Evolutionary conservation across 1,139 yeast species (phyloP).

Genomic region (Blastobotrys buckinghamii): DNA sequence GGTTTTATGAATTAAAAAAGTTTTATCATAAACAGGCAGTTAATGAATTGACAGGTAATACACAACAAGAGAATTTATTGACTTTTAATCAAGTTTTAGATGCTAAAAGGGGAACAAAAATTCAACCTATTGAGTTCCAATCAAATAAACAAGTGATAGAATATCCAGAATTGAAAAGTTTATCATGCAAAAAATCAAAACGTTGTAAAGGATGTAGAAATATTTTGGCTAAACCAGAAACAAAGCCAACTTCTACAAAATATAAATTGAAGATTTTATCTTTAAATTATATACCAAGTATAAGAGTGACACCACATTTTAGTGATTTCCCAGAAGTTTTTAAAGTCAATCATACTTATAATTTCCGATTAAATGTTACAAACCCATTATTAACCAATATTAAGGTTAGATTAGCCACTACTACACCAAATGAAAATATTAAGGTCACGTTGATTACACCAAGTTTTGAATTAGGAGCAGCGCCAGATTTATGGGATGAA

Average conservation of each 20-base stretch:
- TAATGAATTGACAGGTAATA: conserved; percentile 8
- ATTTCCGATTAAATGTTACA: conserved; percentile 23
- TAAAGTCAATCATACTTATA: conserved; percentile 7
- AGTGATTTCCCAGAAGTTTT: conserved; percentile 14
- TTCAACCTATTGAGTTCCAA: neutral
- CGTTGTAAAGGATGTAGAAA: conserved; percentile 29
- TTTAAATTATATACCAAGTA: conserved; percentile 21
- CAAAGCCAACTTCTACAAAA: conserved; percentile 24
- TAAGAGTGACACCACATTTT: conserved; percentile 16
- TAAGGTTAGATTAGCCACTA: conserved; percentile 25
- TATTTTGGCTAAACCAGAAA: conserved; percentile 28
- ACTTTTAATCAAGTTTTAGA: conserved; percentile 11
- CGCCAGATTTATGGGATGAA: conserved; percentile 27
- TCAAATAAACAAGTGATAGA: neutral
- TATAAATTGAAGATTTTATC: conserved; percentile 27
- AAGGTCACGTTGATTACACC: conserved; percentile 23
- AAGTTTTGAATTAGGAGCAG: conserved; percentile 25
- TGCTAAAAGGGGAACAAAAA: neutral
- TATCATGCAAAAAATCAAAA: conserved; percentile 26
- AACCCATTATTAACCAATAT: conserved; percentile 25
- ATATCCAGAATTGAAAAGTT: conserved; percentile 9
- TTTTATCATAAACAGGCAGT: conserved; percentile 10
- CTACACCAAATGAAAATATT: conserved; percentile 10
- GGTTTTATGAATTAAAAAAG: conserved; percentile 11
- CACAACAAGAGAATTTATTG: neutral